These are phyloP conservation scores for Lupinus albus DNA, from an alignment of 306 rosid species.

Conservation along the genomic window DNA sequence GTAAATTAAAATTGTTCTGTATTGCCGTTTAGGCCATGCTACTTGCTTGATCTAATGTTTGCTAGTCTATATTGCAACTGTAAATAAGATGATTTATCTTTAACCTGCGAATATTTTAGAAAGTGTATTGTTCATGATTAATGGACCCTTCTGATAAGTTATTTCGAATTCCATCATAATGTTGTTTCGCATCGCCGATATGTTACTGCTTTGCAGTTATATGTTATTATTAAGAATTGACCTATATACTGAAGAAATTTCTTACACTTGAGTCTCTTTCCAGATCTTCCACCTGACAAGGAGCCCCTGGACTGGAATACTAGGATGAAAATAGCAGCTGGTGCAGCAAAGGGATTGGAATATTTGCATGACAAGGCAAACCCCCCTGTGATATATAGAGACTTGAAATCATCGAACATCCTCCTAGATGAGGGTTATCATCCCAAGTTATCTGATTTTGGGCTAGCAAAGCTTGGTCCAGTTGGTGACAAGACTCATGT, in stretches of 20 bases:
- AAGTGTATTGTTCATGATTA: not conserved
- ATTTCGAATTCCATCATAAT: not conserved
- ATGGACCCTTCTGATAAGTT: slow-evolving; percentile 18
- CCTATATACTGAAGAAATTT: slow-evolving; percentile 15
- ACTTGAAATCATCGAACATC: slow-evolving; percentile 90
- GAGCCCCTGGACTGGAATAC: slow-evolving; percentile 94
- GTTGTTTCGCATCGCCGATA: not conserved
- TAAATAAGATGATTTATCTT: not conserved
- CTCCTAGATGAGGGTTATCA: slow-evolving; percentile 88
- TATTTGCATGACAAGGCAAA: slow-evolving; percentile 91
- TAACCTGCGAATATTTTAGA: not conserved
- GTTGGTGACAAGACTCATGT: slow-evolving; percentile 97
- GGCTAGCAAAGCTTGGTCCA: slow-evolving; percentile 95
- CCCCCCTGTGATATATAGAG: slow-evolving; percentile 96
- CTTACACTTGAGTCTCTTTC: slow-evolving; percentile 38
- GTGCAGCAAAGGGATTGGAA: slow-evolving; percentile 97
- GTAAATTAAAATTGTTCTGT: not conserved
- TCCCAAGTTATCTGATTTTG: slow-evolving; percentile 93
- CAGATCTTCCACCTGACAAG: slow-evolving; percentile 79
- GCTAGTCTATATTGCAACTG: slow-evolving; percentile 21
- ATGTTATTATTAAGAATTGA: slow-evolving; percentile 17
- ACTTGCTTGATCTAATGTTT: slow-evolving; percentile 4
- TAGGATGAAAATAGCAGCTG: slow-evolving; percentile 97
- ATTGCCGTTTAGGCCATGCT: not conserved
- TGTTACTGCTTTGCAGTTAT: slow-evolving; percentile 28